Evolutionary conservation across 2,329 filamentous ascomycete genomes (phyloP).

Genomic region (Sodiomyces alkalinus): DNA sequence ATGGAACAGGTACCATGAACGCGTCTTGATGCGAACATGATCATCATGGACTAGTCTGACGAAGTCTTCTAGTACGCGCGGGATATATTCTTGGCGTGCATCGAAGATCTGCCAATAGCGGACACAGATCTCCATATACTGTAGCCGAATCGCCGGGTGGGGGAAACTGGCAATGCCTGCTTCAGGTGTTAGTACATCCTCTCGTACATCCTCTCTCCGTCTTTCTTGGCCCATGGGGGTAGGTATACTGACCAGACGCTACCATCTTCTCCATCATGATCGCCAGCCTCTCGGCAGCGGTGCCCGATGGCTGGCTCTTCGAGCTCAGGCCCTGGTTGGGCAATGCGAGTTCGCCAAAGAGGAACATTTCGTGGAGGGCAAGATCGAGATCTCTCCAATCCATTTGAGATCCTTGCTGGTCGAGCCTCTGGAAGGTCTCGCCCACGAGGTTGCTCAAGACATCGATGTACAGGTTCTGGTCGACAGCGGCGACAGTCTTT

Average conservation of each 20-base stretch:
- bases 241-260: constrained; percentile 57
- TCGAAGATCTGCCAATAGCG: constrained; percentile 91
- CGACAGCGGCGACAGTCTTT: constrained; percentile 79
- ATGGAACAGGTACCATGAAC: constrained; percentile 95
- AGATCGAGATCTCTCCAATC: constrained; percentile 94
- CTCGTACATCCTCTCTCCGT: too few species aligned
- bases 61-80: constrained; percentile 79
- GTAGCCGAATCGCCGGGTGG: constrained; percentile 82
- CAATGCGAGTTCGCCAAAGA: constrained; percentile 89
- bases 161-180: constrained; percentile 72
- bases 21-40: constrained; percentile 71
- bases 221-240: not conserved
- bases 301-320: constrained; percentile 68
- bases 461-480: constrained; percentile 78
- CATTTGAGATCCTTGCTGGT: constrained; percentile 56
- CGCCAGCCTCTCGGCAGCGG: constrained; percentile 67
- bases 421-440: constrained; percentile 68
- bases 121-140: constrained; percentile 98
- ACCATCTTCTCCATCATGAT: constrained; percentile 96
- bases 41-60: constrained; percentile 79
- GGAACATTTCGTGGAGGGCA: constrained; percentile 85
- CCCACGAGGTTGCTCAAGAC: constrained; percentile 79
- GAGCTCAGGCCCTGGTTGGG: constrained; percentile 73
- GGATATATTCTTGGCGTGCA: constrained; percentile 64
- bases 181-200: not conserved